Conservation (phyloP, 208 protist genomes). For the Phytomonas francai region DNA sequence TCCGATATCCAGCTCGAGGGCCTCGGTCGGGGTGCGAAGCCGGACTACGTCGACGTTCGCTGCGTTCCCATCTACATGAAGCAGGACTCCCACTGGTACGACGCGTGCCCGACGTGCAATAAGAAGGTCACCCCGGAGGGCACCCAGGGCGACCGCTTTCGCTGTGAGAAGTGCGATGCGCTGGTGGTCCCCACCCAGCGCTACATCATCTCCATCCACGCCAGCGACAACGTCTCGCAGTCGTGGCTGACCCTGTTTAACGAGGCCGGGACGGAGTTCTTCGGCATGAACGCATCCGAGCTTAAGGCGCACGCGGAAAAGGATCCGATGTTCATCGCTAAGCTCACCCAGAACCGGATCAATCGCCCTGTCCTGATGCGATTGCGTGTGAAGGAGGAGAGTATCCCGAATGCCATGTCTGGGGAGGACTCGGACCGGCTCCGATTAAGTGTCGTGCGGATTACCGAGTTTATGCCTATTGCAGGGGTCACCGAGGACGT, state of each 20-base stretch:
- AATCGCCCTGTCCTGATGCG: slow-evolving; percentile 84
- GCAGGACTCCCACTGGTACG: slow-evolving; percentile 87
- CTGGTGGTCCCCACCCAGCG: slow-evolving; percentile 66
- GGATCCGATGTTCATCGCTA: slow-evolving; percentile 72
- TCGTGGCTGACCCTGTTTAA: slow-evolving; percentile 90
- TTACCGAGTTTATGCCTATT: slow-evolving; percentile 85
- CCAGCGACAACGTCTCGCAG: slow-evolving; percentile 83
- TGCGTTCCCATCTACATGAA: slow-evolving; percentile 88
- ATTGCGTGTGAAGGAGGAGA: slow-evolving; percentile 85
- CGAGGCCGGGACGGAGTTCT: slow-evolving; percentile 82
- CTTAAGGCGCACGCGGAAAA: slow-evolving; percentile 70
- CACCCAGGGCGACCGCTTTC: slow-evolving; percentile 65
- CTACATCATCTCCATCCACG: slow-evolving; percentile 83
- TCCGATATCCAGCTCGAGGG: slow-evolving; percentile 72
- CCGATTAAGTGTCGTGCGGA: slow-evolving; percentile 69
- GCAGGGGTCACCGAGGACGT: slow-evolving; percentile 55
- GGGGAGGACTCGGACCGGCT: slow-evolving; percentile 69
- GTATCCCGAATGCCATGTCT: slow-evolving; percentile 21
- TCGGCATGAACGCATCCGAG: slow-evolving; percentile 77
- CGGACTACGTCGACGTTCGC: slow-evolving; percentile 83
- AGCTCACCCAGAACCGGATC: slow-evolving; percentile 71
- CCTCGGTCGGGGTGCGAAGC: slow-evolving; percentile 66
- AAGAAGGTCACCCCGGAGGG: slow-evolving; percentile 86
- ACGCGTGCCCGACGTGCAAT: slow-evolving; percentile 87
- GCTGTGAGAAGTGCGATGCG: slow-evolving; percentile 87